phyloP scores from a whole-genome alignment of 2,329 filamentous ascomycete genomes.

The Blumeria hordei region DNA sequence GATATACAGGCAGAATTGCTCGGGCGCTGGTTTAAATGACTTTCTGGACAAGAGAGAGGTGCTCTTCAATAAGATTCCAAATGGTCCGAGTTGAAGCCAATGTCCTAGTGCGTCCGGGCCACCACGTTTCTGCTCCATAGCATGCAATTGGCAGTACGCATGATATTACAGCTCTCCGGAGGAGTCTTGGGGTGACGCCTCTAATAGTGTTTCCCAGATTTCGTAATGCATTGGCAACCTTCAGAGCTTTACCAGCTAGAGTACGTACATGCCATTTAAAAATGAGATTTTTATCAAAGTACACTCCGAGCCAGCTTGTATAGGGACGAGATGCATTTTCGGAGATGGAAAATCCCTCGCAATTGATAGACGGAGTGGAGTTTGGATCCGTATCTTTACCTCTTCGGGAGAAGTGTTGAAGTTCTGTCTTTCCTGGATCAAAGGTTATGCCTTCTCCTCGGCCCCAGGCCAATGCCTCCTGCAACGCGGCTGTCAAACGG shows the following conservation, averaged over 20 bases:
- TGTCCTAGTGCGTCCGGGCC: neutral
- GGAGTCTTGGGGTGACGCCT: neutral
- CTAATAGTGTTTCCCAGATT: neutral
- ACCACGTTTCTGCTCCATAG: neutral
- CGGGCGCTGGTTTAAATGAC: neutral
- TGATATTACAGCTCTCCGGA: neutral
- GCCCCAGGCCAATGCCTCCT: neutral
- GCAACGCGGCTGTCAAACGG: no score
- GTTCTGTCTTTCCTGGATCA: neutral
- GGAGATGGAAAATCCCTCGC: no score
- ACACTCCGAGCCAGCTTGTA: no score
- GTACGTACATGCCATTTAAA: no score
- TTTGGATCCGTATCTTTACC: neutral
- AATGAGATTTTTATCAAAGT: no score
- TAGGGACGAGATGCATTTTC: no score
- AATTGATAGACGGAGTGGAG: neutral
- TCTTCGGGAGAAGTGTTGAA: neutral
- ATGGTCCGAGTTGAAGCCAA: neutral
- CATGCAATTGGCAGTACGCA: neutral
- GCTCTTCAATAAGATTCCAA: neutral
- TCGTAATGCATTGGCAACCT: no score
- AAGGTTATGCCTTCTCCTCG: neutral
- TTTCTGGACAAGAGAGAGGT: neutral
- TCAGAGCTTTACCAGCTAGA: no score
- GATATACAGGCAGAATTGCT: no score